Base-by-base conservation (phyloP, 495 filamentous ascomycete species). In the Amniculicola lignicola region DNA sequence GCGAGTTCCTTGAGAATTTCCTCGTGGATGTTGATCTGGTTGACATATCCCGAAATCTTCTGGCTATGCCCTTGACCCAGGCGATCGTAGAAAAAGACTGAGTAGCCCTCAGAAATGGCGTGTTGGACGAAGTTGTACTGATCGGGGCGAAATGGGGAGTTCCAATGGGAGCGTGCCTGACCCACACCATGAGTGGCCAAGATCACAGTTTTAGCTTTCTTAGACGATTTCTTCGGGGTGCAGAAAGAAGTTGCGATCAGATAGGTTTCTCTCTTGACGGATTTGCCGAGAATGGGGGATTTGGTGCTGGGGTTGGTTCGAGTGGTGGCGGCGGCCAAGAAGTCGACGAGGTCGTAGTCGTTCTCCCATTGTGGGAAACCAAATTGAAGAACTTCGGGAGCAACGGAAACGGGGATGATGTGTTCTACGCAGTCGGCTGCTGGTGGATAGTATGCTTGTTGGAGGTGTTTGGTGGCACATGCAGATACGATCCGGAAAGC, bases 211-310 rank as follows among this genome's bases (percentile, higher is more conserved):
- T 61, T 65, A 37, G 53, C 62, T 44, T 61, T 60, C 10, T 33
- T 37, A 19, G 56, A 52, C 24, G 39, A 44, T 38, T 61, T 51
- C 19, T 37, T 51, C 12, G 57, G 62, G n/a, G 57, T 57, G 48
- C 62, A 65, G 39, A 65, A 65, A 16, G 45, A 53, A 6, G 62
- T 59, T 5, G 62, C 62, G 24, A 65, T 62, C 37, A 58, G 48
- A 36, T 61, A 62, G 27, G n/a, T n/a, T n/a, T 22, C 21, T 16
- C 48, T 59, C 36, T 51, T 58, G 40, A 38, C 45, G 5, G 18
- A 19, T 37, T 62, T 56, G 12, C 10, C 24, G 1, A 10, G 31
- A 53, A n/a, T n/a, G 54, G 25, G 23, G 45, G 21, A 6, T 40
- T 9, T 19, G 28, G 22, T 47, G 21, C 22, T 28, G 14, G 62